phyloP scores from a whole-genome alignment of 1,284 basidiomycete genomes.

The Fomitopsis pinicola region DNA sequence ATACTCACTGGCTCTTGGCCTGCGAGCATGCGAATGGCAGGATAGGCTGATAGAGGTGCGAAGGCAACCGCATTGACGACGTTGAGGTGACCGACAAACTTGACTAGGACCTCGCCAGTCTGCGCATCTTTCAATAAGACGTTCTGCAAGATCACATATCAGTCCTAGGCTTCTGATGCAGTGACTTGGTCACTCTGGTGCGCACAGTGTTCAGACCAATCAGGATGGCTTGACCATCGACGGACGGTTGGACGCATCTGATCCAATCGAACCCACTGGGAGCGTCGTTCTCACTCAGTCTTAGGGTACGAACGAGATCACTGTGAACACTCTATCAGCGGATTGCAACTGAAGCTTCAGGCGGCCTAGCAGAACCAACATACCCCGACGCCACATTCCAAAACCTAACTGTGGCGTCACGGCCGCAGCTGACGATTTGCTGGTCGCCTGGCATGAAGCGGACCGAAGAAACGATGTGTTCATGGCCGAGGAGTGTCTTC shows the following conservation, averaged over 20 bases:
- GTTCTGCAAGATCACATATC: constrained; percentile 39
- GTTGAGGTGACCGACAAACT: constrained; percentile 71
- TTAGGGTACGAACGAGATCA: not conserved
- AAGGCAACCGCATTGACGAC: constrained; percentile 66
- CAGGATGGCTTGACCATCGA: constrained; percentile 39
- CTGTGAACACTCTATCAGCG: not conserved
- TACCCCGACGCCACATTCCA: constrained; percentile 71
- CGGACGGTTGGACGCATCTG: constrained; percentile 54
- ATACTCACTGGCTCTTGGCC: constrained; percentile 15
- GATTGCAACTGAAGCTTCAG: constrained; percentile 27
- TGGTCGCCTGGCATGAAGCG: constrained; percentile 68
- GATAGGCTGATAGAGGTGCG: constrained; percentile 50
- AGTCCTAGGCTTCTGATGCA: not conserved
- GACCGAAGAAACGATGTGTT: constrained; percentile 67
- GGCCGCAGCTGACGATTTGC: constrained; percentile 60
- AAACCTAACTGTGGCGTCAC: constrained; percentile 66
- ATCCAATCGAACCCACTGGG: constrained; percentile 36
- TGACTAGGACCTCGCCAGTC: constrained; percentile 57
- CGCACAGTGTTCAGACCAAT: constrained; percentile 51
- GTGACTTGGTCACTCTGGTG: constrained; percentile 47
- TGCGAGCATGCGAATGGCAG: constrained; percentile 41
- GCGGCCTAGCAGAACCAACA: constrained; percentile 13
- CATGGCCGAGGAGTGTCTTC: constrained; percentile 69
- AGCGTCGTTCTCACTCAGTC: too few relatives aligned
- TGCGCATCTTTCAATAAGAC: constrained; percentile 56